Base-by-base conservation (phyloP, 345 rosid species). In the Arabis hirsuta region DNA sequence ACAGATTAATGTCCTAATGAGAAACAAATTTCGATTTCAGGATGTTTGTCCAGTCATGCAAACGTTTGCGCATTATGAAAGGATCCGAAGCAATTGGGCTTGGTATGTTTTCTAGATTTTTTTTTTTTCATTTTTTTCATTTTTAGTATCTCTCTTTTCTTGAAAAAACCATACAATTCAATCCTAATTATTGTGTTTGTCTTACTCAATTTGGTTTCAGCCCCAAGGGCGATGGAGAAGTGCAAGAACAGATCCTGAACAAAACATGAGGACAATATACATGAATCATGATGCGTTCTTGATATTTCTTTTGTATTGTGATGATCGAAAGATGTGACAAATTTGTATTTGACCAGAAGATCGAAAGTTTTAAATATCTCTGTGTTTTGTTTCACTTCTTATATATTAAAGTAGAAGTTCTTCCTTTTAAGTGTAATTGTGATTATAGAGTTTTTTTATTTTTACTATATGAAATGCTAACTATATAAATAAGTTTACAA, bases 51-150 rank as follows among this genome's bases (percentile, higher is more conserved):
- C 86, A 84, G 48, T 88, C 98, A 34, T 92, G 98, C 90, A 90
- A 86, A 84, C 96, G 98, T 63, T 71, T 92, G 73, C 96, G 96
- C 80, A 82, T 90, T 60, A 88, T 92, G 96, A 92, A 88, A 78
- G 96, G 96, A 71, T 88, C 98, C 1, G 98, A 92, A 79, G 96
- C 96, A 44, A 84, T 90, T 79, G 96, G 98, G n/a, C 91, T 90
- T 9, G 96, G 98, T 92, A 86, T 6, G 42, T 16, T 48, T 58
- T 53, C 20, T 34, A 6, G 6, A 22, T 57, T 57, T 46, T 20
- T 22, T 68, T 45, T 8, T 7, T 32, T 36, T 46, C 7, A 10
- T 45, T 57, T 46, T 13, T 9, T 22, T 24, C 32, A 56, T 46
- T 13, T 22, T 24, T 13, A 20, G 13, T 27, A 31, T 6, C 8